Evolutionary conservation across 1,284 basidiomycete genomes (phyloP).

Genomic region (Heliocybe sulcata): DNA sequence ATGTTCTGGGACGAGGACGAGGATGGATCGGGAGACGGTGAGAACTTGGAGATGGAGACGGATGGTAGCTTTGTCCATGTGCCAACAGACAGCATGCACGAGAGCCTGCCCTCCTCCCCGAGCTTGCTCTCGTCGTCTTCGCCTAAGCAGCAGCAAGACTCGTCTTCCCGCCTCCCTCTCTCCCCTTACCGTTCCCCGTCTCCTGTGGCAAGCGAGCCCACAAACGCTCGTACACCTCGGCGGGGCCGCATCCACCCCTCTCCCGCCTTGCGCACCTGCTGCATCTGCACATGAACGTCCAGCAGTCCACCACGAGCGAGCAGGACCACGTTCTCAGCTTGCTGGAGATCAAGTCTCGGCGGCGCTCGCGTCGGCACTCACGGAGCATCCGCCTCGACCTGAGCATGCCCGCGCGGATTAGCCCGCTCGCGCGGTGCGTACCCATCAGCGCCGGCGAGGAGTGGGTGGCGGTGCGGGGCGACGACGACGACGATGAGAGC

Average conservation of each 20-base stretch:
- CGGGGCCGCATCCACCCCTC: background rate
- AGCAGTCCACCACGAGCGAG: conserved; percentile 25
- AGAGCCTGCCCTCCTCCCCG: conserved; percentile 4
- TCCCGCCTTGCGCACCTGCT: background rate
- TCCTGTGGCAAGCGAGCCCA: background rate
- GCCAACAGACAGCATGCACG: background rate
- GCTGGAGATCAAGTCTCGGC: conserved; percentile 40
- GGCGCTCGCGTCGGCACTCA: conserved; percentile 12
- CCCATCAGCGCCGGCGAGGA: conserved; percentile 18
- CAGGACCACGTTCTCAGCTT: conserved; percentile 33
- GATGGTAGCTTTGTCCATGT: conserved; percentile 50
- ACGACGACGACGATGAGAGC: background rate
- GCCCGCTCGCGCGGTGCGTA: conserved; percentile 28
- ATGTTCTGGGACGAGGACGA: conserved; percentile 24
- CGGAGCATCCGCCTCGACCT: conserved; percentile 23
- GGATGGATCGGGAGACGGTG: conserved; percentile 21
- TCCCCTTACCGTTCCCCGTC: background rate
- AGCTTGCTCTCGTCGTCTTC: background rate
- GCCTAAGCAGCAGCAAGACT: background rate
- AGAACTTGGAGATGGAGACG: conserved; percentile 30
- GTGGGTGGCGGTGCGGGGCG: background rate
- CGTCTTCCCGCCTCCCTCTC: background rate
- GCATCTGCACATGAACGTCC: conserved; percentile 6
- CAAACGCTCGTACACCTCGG: background rate
- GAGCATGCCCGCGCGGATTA: conserved; percentile 33